Evolutionary conservation across 2,329 filamentous ascomycete genomes (phyloP).

Genomic region (Fusarium poae): DNA sequence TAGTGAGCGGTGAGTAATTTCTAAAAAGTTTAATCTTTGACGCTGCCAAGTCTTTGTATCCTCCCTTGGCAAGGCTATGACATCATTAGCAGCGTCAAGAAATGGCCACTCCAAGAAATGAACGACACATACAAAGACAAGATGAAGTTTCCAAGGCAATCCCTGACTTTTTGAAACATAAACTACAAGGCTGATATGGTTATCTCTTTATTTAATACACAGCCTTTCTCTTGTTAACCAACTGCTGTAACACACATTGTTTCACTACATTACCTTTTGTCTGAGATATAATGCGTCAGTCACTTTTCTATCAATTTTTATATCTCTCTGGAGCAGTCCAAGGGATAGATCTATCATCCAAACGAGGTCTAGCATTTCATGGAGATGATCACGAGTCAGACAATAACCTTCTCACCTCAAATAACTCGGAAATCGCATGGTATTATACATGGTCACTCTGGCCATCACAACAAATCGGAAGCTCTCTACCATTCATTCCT

Average conservation of each 20-base stretch:
- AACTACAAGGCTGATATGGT: constrained; percentile 9
- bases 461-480: constrained; percentile 45
- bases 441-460: constrained; percentile 60
- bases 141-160: constrained; percentile 23
- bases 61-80: constrained; percentile 26
- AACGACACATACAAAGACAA: constrained; percentile 23
- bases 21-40: constrained; percentile 1
- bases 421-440: constrained; percentile 56
- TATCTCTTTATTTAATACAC: constrained; percentile 25
- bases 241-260: not conserved
- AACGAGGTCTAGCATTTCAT: constrained; percentile 45
- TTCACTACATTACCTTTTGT: not conserved
- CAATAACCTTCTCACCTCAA: constrained; percentile 53
- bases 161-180: constrained; percentile 34
- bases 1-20: constrained; percentile 3
- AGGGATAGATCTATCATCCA: constrained; percentile 34
- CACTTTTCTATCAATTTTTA: constrained; percentile 4
- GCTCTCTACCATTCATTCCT: constrained; percentile 54
- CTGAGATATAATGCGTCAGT: constrained; percentile 23
- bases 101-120: constrained; percentile 29
- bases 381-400: constrained; percentile 51
- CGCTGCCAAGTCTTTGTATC: constrained; percentile 32
- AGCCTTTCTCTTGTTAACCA: not conserved
- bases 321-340: constrained; percentile 7
- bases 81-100: constrained; percentile 24